A percentile compares a stretch with the other conserved stretches of the same genome.
Conservation (phyloP, 2,329 filamentous ascomycete genomes). For the Beauveria bassiana region DNA sequence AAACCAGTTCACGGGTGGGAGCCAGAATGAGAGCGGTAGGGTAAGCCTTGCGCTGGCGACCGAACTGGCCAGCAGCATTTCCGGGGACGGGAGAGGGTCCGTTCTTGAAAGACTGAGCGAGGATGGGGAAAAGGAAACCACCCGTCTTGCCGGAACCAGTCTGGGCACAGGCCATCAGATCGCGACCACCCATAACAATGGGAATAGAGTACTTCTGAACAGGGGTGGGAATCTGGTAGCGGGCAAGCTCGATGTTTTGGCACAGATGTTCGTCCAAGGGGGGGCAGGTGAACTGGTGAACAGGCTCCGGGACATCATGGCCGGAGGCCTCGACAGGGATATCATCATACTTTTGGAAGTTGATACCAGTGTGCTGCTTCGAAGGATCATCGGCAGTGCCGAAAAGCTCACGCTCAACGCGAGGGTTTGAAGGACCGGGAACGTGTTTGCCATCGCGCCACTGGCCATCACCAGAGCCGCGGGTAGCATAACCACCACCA, state of each 20-base stretch:
- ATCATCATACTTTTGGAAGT: conserved; percentile 99
- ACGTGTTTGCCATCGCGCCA: conserved; percentile 98
- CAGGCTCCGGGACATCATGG: conserved; percentile 84
- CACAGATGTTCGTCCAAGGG: conserved; percentile 92
- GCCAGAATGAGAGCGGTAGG: conserved; percentile 93
- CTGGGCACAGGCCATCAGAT: conserved; percentile 99
- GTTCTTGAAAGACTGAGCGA: conserved; percentile 92
- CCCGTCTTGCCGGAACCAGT: conserved; percentile 99
- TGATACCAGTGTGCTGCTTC: conserved; percentile 97
- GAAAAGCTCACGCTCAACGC: conserved; percentile 92
- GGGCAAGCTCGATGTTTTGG: conserved; percentile 85
- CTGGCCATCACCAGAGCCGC: conserved; percentile 88
- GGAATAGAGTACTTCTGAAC: conserved; percentile 99
- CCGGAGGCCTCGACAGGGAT: conserved; percentile 97
- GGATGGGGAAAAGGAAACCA: conserved; percentile 97
- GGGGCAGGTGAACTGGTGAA: conserved; percentile 85
- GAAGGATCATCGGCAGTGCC: conserved; percentile 82
- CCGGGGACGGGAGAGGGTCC: conserved; percentile 68
- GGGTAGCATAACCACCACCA: conserved; percentile 47
- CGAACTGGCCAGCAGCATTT: conserved; percentile 62
- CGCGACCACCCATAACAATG: conserved; percentile 95
- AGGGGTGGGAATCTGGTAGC: conserved; percentile 92
- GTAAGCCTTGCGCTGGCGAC: conserved; percentile 94
- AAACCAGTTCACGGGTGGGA: conserved; percentile 95
- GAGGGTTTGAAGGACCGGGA: conserved; percentile 78